Conservation (phyloP, 2,329 filamentous ascomycete species). For the Penicillium glabrum region DNA sequence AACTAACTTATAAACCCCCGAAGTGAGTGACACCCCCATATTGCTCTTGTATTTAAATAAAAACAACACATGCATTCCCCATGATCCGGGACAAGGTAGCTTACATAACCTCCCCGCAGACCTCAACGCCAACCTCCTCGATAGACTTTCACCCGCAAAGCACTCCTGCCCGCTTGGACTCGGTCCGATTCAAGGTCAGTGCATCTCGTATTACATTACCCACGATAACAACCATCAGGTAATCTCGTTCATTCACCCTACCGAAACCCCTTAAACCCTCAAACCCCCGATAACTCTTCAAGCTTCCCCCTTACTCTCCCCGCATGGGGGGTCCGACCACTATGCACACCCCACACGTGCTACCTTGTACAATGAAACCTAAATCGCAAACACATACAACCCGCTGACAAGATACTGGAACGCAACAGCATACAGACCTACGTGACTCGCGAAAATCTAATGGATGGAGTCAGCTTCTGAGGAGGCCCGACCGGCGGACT, state of each 20-base stretch:
- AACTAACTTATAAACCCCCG: too few species aligned
- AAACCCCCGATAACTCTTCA: background rate
- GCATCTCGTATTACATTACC: background rate
- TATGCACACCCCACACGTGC: background rate
- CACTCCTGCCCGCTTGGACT: slow-evolving; percentile 1
- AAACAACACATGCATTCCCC: too few species aligned
- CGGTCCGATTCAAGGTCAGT: slow-evolving; percentile 8
- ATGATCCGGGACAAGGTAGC: background rate
- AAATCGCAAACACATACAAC: background rate
- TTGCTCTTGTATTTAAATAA: too few species aligned
- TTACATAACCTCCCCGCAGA: background rate
- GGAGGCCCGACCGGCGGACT: slow-evolving; percentile 33
- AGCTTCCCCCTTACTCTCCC: background rate
- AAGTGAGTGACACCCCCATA: too few species aligned
- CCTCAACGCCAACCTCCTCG: background rate
- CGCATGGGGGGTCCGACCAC: background rate
- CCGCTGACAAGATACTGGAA: background rate
- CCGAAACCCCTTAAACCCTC: too few species aligned
- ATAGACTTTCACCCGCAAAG: background rate
- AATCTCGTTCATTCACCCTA: background rate
- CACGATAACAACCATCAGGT: background rate
- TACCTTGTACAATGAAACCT: background rate
- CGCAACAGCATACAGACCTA: background rate
- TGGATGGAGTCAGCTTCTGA: slow-evolving; percentile 45
- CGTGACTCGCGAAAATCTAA: slow-evolving; percentile 26